Conservation (phyloP, 2,329 filamentous ascomycete species). For the Incumbomyces delicatus region DNA sequence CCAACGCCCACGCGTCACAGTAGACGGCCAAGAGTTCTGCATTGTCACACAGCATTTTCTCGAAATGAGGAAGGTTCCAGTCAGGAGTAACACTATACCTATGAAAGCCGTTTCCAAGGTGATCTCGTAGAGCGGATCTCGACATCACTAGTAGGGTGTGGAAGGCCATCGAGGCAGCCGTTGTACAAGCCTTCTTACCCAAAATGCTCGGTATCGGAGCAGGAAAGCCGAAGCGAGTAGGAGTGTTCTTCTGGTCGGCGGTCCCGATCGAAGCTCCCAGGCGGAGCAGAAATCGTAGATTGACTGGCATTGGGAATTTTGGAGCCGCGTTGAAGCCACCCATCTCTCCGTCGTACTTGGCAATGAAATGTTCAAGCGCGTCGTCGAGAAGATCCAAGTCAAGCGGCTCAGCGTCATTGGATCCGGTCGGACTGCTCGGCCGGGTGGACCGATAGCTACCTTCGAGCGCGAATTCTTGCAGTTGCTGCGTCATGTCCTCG, state of each 20-base stretch:
- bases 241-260: conserved; percentile 13
- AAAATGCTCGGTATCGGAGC: conserved; percentile 71
- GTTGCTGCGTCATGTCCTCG: conserved; percentile 66
- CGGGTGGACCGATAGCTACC: conserved; percentile 49
- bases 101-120: conserved; percentile 67
- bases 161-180: conserved; percentile 68
- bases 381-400: conserved; percentile 89
- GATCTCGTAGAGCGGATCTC: conserved; percentile 61
- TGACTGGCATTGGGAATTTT: conserved; percentile 83
- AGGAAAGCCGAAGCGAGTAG: conserved; percentile 43
- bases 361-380: conserved; percentile 68
- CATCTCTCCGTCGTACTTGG: conserved; percentile 67
- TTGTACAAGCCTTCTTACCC: conserved; percentile 65
- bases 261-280: conserved; percentile 43
- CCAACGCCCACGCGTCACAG: conserved; percentile 71
- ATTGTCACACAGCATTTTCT: conserved; percentile 95
- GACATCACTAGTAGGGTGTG: conserved; percentile 72
- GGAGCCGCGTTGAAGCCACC: conserved; percentile 73
- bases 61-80: conserved; percentile 92
- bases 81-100: conserved; percentile 84
- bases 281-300: conserved; percentile 70
- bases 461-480: conserved; percentile 81
- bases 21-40: conserved; percentile 75
- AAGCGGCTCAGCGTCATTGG: conserved; percentile 54
- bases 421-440: conserved; percentile 23